Base-by-base conservation (phyloP, 768 basidiomycete species). In the Xerocomellus intermedius region DNA sequence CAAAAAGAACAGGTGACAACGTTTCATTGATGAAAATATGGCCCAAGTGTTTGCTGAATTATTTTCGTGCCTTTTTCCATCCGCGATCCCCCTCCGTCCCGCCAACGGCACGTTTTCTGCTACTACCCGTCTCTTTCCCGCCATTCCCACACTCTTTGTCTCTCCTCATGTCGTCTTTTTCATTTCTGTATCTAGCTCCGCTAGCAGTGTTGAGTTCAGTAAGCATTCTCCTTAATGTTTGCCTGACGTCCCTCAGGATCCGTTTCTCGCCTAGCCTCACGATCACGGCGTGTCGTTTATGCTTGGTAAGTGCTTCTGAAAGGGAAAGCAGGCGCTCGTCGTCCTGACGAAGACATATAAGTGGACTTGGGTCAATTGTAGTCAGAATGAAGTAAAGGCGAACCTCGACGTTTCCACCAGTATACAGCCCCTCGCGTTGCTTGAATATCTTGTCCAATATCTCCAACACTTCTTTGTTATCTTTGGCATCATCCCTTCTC, bases 191-290 rank as follows among this genome's bases (percentile, higher is more conserved):
- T 44, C 19, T 35, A 30, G 7, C 28, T 22, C 35, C 32, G 19
- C 44, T 32, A 8, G 26, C 10, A 12, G 32, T 7, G 7, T 13
- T 10, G 26, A 59, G 36, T 33, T 60, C 58, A 9, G 54, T 39
- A 45, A 58, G 49, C 45, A 54, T 44, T 21, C 9, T 28, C 32
- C 22, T 26, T 8, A 68, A 28, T 16, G n/a, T 38, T 36, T 64
- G 57, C 42, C 74, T 60, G 0, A 70, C 56, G 1, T 58, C 61
- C 3, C 62, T 64, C 50, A 94, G 63, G 13, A 94, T 84, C 22
- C 79, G 73, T 72, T 93, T 93, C 74, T 95, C 93, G 5, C 90
- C 89, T 10, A 91, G 67, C 35, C 93, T 79, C 13, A 94, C 90
- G 43, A 89, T 72, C 8, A 86, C 65, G 1, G 93, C 92, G 54